A percentile compares a stretch with the other conserved stretches of the same genome.
phyloP scores from a whole-genome alignment of 2,329 filamentous ascomycete species.

The Bipolaris gigantea region DNA sequence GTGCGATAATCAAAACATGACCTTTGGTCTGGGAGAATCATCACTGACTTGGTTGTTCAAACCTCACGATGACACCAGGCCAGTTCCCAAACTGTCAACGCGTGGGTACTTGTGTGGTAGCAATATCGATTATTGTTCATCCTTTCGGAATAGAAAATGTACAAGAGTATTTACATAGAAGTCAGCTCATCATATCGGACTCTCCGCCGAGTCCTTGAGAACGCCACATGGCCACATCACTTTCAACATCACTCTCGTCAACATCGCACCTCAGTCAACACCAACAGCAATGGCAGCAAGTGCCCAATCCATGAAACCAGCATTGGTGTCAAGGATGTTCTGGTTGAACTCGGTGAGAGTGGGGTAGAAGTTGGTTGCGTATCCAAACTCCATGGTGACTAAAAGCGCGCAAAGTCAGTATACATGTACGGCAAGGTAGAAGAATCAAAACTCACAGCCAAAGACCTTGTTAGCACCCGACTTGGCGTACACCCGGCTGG shows the following conservation, averaged over 20 bases:
- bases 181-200: background rate
- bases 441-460: slow-evolving; percentile 43
- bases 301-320: slow-evolving; percentile 48
- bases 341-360: slow-evolving; percentile 46
- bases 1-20: no score
- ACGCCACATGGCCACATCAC: background rate
- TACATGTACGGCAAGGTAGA: background rate
- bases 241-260: background rate
- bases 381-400: slow-evolving; percentile 28
- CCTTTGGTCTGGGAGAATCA: no score
- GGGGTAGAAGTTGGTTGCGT: slow-evolving; percentile 47
- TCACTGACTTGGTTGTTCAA: no score
- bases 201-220: background rate
- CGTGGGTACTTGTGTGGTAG: no score
- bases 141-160: background rate
- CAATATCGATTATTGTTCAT: background rate
- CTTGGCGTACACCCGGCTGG: slow-evolving; percentile 42
- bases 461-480: slow-evolving; percentile 45
- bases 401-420: background rate
- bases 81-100: background rate
- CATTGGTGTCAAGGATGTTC: slow-evolving; percentile 47
- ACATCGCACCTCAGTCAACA: slow-evolving; percentile 13
- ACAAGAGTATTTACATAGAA: background rate
- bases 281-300: slow-evolving; percentile 43
- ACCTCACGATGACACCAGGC: no score